Evolutionary conservation across 2,329 filamentous ascomycete species (phyloP), one percentile per base, ranked within the genome.

Genomic region (Paraphaeosphaeria sporulosa): DNA sequence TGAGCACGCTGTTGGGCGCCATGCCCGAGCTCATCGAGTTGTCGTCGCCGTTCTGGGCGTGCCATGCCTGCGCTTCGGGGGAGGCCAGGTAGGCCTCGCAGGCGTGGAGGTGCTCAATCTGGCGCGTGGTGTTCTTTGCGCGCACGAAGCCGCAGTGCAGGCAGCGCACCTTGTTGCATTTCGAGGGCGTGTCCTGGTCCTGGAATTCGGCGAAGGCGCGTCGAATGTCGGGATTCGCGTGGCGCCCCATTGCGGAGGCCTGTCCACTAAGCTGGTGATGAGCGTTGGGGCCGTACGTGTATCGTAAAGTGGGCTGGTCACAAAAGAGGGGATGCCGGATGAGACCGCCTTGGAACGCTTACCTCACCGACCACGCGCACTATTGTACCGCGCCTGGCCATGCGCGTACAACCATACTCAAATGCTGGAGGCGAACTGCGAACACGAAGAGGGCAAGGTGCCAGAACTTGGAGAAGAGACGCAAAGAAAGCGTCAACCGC

Each of bases 61-160:
- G 55, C 56, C 79, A 73, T 15, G 70, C 74, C 44, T 77, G 78
- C 15, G 81, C 81, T 50, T 83, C 81, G 23, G 79, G 69, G 7
- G 80, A 82, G 34, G 70, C 68, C 17, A 82, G 75, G 64, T 82
- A 84, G 7, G 73, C 68, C 62, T 79, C 74, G 65, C 82, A 84
- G 57, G 76, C 72, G 49, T 81, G 78, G 2, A 84, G 77, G 63
- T 84, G 82, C 61, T 84, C 81, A 60, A 82, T 80, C 69, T 84
- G 82, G 62, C 82, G 78, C 10, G 82, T 84, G 12, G 80, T 82
- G 70, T 84, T 84, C 72, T 82, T 83, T 36, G 81, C 82, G 61
- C 82, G 79, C 43, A 81, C 78, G 67, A 78, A 83, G 60, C 82
- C 82, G 71, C 82, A 84, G 61, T 82, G 76, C 19, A 79, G 73